Percentiles rank a stretch among this genome's conserved stretches.
Conservation (phyloP, 139 green algal genomes). For the Coccomyxa sp. region DNA sequence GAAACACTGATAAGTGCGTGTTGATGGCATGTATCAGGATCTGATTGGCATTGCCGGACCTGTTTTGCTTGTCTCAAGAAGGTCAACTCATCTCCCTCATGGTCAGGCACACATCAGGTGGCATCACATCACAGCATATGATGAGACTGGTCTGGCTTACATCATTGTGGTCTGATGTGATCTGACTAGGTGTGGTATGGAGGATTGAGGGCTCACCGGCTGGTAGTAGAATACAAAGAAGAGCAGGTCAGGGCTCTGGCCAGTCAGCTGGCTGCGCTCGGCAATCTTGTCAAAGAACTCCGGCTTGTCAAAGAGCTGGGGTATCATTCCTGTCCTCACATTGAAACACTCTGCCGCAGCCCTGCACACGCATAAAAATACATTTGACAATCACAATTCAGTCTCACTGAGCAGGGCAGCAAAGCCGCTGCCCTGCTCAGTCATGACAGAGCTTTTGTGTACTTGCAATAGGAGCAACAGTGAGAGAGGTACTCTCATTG, state of each 20-base stretch:
- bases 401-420: no score
- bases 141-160: background rate
- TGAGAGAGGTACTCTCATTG: no score
- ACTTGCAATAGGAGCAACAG: no score
- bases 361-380: no score
- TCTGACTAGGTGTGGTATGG: background rate
- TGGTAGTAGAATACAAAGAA: slow-evolving; percentile 33
- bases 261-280: background rate
- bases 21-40: no score
- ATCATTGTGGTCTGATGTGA: background rate
- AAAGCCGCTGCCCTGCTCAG: no score
- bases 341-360: no score
- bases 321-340: no score
- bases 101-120: background rate
- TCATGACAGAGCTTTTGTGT: no score
- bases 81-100: background rate
- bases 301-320: background rate
- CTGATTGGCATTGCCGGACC: background rate
- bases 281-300: background rate
- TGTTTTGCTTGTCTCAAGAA: background rate
- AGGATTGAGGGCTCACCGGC: background rate
- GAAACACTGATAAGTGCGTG: background rate
- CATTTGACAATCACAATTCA: no score
- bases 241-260: slow-evolving; percentile 11
- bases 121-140: background rate